Percentiles rank a stretch among this genome's conserved stretches.
Conservation (phyloP, 1,139 yeast species). For the Saccharomyces hybrid region DNA sequence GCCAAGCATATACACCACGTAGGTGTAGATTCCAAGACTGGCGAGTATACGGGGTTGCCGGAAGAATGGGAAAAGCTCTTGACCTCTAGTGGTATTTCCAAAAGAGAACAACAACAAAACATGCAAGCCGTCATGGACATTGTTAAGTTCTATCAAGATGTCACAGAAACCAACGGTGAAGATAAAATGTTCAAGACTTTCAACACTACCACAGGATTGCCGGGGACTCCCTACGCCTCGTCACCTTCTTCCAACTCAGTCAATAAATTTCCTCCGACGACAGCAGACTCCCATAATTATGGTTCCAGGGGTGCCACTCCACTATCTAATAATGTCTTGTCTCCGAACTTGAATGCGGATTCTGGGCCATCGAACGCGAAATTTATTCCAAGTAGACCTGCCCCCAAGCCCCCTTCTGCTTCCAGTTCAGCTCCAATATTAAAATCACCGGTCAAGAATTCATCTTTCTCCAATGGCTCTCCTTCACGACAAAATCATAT, state of each 20-base stretch:
- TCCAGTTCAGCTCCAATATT: slow-evolving; percentile 14
- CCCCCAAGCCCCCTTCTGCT: slow-evolving; percentile 46
- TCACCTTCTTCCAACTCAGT: slow-evolving; percentile 2
- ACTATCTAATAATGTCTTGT: not conserved
- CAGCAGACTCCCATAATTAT: not conserved
- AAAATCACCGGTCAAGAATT: slow-evolving; percentile 1
- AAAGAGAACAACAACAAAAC: slow-evolving; percentile 76
- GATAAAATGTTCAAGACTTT: slow-evolving; percentile 71
- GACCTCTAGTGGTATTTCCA: slow-evolving; percentile 78
- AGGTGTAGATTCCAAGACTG: slow-evolving; percentile 75
- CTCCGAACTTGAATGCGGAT: not conserved
- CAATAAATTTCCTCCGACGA: not conserved
- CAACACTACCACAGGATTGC: slow-evolving; percentile 22
- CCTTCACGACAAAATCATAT: not conserved
- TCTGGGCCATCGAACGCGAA: slow-evolving; percentile 33
- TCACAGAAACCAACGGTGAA: slow-evolving; percentile 51
- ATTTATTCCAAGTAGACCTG: slow-evolving; percentile 61
- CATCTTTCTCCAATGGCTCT: slow-evolving; percentile 2
- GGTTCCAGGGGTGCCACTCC: not conserved
- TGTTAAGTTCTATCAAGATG: slow-evolving; percentile 76
- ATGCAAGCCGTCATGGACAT: slow-evolving; percentile 94
- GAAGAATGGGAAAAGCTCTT: slow-evolving; percentile 83
- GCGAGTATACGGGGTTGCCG: slow-evolving; percentile 85
- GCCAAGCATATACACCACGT: slow-evolving; percentile 91
- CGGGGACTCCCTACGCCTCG: not conserved